Evolutionary conservation across 345 rosid species (phyloP).

Genomic region (Erucastrum elatum): DNA sequence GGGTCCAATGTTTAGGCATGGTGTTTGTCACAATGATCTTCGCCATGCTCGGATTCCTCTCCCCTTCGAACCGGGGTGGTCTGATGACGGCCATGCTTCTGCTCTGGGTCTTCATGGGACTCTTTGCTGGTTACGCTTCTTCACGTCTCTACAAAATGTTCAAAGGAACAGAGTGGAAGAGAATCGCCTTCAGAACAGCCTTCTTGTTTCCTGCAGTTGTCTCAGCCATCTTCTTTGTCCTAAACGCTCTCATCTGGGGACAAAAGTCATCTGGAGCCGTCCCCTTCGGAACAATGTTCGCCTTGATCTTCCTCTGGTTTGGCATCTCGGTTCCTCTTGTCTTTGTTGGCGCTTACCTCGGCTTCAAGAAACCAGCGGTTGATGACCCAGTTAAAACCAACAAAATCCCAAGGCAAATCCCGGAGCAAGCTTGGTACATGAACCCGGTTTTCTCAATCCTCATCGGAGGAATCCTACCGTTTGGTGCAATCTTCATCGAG

Average conservation of each 20-base stretch:
- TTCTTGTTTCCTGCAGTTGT: conserved; percentile 66
- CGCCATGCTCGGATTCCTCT: conserved; percentile 77
- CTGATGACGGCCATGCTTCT: conserved; percentile 87
- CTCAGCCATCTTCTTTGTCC: conserved; percentile 64
- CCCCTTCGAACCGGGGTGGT: conserved; percentile 87
- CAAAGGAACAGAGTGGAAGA: conserved; percentile 82
- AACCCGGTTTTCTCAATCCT: conserved; percentile 75
- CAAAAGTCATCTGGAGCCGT: conserved; percentile 87
- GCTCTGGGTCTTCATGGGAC: conserved; percentile 88
- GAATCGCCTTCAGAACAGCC: conserved; percentile 71
- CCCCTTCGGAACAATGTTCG: conserved; percentile 89
- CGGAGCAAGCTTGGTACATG: conserved; percentile 93
- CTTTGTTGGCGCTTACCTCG: conserved; percentile 65
- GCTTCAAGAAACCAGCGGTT: conserved; percentile 72
- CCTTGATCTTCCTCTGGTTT: conserved; percentile 71
- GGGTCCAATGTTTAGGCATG: conserved; percentile 82
- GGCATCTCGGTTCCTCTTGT: conserved; percentile 80
- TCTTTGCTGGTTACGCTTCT: conserved; percentile 75
- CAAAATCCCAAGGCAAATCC: conserved; percentile 80
- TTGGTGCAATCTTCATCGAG: conserved; percentile 83
- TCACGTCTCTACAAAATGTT: conserved; percentile 70
- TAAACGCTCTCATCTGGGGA: conserved; percentile 81
- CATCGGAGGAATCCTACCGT: conserved; percentile 80
- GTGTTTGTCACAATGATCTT: conserved; percentile 71
- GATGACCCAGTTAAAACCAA: conserved; percentile 84